phyloP scores from a whole-genome alignment of 192 early-diverging fungal genomes.

The Umbelopsis sp. region DNA sequence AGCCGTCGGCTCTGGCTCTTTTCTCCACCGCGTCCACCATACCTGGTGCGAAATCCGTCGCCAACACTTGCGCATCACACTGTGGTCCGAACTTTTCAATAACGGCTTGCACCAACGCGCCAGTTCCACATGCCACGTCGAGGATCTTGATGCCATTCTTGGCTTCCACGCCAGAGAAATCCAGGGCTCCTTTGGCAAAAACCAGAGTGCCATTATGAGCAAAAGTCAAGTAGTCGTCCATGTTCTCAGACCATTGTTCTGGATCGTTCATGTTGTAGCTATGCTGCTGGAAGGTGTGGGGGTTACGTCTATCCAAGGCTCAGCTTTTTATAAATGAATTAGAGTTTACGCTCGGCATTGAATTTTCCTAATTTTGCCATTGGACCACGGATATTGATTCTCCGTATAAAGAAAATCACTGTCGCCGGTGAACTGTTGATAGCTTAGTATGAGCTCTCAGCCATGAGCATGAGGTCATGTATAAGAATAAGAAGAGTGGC shows the following conservation, averaged over 20 bases:
- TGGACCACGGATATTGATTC: no score
- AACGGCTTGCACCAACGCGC: not conserved
- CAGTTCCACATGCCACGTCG: conserved; percentile 2
- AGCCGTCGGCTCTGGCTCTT: not conserved
- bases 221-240: not conserved
- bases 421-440: no score
- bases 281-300: not conserved
- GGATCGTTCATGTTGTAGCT: not conserved
- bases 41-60: not conserved
- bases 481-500: no score
- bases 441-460: no score
- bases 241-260: not conserved
- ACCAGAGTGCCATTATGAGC: not conserved
- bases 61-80: not conserved
- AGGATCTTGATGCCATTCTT: not conserved
- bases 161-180: not conserved
- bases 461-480: no score
- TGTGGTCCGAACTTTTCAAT: not conserved
- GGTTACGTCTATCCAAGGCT: not conserved
- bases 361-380: no score
- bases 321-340: no score
- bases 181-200: not conserved
- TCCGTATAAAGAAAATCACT: no score
- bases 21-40: not conserved
- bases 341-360: no score